Conservation (phyloP, 352 stramenopile genomes). For the Phytopythium boreale region DNA sequence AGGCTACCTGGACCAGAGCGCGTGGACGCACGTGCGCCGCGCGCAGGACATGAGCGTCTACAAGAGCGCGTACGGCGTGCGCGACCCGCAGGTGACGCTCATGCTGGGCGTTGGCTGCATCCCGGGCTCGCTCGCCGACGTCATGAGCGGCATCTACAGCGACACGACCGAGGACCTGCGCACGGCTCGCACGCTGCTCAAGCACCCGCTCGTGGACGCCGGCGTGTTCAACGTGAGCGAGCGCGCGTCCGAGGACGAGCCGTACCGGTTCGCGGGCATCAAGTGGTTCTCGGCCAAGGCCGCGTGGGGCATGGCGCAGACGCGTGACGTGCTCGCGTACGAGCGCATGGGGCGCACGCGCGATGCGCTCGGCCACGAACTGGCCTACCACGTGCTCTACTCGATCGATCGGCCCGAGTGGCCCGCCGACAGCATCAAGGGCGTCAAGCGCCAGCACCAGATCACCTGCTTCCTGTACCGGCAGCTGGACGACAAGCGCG, state of each 20-base stretch:
- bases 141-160: conserved; percentile 50
- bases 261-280: conserved; percentile 44
- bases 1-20: conserved; percentile 28
- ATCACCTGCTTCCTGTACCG: conserved; percentile 44
- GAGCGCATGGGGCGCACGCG: conserved; percentile 52
- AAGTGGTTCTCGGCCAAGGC: conserved; percentile 42
- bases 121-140: conserved; percentile 28
- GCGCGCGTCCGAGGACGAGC: conserved; percentile 21
- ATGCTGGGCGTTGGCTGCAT: conserved; percentile 36
- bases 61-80: conserved; percentile 39
- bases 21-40: conserved; percentile 39
- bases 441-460: conserved; percentile 44
- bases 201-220: conserved; percentile 38
- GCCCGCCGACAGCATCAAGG: conserved; percentile 37
- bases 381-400: conserved; percentile 53
- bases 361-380: conserved; percentile 38
- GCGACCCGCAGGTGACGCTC: conserved; percentile 37
- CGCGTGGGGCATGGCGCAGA: conserved; percentile 34
- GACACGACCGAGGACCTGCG: conserved; percentile 43
- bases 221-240: conserved; percentile 43
- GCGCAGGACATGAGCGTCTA: conserved; percentile 39
- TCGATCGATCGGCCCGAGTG: conserved; percentile 57
- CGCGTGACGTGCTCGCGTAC: conserved; percentile 41
- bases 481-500: conserved; percentile 20
- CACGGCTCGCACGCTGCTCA: conserved; percentile 34